These are phyloP conservation scores for Saksenaea vasiformis DNA, from an alignment of 371 early-diverging fungal species.

Conservation along the genomic window DNA sequence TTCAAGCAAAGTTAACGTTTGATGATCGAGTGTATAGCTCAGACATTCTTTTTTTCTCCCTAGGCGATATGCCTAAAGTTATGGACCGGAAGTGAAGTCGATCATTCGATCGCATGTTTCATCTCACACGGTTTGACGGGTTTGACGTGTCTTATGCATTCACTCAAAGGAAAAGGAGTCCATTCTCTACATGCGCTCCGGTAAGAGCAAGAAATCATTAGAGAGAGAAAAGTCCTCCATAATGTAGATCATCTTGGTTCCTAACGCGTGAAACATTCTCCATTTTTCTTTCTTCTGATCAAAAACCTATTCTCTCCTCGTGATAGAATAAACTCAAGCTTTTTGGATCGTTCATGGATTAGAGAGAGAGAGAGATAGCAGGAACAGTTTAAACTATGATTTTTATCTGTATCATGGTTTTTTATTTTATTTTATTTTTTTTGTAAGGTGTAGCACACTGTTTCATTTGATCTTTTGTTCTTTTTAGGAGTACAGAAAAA, in stretches of 20 bases:
- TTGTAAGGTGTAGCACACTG: background rate
- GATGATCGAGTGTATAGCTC: too few relatives aligned
- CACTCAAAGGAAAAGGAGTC: too few relatives aligned
- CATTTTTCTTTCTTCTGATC: background rate
- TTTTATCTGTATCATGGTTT: background rate
- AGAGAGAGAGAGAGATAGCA: background rate
- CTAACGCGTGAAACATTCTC: background rate
- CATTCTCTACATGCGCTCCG: background rate
- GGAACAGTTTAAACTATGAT: too few relatives aligned
- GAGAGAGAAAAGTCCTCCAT: background rate
- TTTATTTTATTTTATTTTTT: background rate
- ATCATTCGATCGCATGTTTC: too few relatives aligned
- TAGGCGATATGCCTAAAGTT: too few relatives aligned
- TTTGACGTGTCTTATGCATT: too few relatives aligned
- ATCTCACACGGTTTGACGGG: too few relatives aligned
- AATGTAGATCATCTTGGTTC: background rate
- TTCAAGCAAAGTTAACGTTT: too few relatives aligned
- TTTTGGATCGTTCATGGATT: background rate
- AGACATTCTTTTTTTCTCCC: too few relatives aligned
- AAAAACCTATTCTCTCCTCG: too few relatives aligned
- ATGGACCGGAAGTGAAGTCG: too few relatives aligned
- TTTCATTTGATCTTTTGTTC: background rate
- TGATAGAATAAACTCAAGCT: too few relatives aligned
- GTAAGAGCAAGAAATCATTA: background rate
- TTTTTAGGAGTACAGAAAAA: background rate